phyloP scores from a whole-genome alignment of 169 alveolate species.

The Plasmodium cynomolgi region DNA sequence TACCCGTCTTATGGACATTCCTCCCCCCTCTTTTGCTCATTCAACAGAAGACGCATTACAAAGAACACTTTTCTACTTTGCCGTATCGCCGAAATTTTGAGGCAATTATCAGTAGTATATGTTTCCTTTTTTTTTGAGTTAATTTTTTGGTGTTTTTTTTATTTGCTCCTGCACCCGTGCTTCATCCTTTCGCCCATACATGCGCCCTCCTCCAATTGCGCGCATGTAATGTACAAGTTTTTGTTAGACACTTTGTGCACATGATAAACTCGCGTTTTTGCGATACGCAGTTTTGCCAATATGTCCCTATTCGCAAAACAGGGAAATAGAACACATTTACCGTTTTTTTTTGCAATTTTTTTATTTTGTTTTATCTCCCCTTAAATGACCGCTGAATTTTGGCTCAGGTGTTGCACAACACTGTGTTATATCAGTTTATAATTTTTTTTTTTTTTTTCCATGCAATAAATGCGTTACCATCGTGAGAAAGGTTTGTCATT shows the following conservation, averaged over 20 bases:
- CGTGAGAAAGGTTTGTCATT: not conserved
- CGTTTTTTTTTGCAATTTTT: not conserved
- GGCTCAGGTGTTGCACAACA: not conserved
- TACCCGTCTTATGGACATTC: not conserved
- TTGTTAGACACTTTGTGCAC: not conserved
- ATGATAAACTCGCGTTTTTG: not conserved
- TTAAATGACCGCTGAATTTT: not conserved
- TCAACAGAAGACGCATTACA: not conserved
- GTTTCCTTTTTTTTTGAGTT: not conserved
- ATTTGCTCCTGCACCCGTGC: not conserved
- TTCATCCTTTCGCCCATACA: not conserved
- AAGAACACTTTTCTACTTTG: not conserved
- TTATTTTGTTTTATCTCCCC: not conserved
- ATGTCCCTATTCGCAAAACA: not conserved
- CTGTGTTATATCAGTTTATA: not conserved
- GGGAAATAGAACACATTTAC: not conserved
- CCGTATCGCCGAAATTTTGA: not conserved
- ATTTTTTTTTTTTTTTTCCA: not conserved
- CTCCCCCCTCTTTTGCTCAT: not conserved
- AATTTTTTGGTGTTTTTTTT: not conserved
- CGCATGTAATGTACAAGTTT: not conserved
- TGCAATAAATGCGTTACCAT: not conserved
- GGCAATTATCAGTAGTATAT: not conserved
- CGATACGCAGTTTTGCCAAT: not conserved
- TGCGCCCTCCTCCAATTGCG: not conserved